Evolutionary conservation across 306 rosid genomes (phyloP).

Genomic region (Calophaca sinica): DNA sequence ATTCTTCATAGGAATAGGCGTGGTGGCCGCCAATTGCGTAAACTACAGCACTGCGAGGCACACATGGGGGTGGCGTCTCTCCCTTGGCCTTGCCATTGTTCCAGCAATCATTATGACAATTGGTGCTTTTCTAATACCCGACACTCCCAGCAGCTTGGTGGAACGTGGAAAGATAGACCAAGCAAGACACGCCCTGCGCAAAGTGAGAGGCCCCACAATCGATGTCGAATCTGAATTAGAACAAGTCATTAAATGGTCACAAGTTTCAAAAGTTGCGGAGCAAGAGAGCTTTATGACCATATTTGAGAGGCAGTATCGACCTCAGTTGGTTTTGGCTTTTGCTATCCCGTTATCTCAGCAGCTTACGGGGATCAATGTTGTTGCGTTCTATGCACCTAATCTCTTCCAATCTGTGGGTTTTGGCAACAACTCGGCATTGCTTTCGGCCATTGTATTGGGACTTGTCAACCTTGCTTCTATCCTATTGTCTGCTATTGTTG

Average conservation of each 20-base stretch:
- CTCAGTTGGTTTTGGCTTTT: constrained; percentile 64
- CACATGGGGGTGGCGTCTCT: constrained; percentile 70
- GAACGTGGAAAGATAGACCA: constrained; percentile 52
- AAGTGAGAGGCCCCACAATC: constrained; percentile 45
- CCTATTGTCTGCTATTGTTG: constrained; percentile 56
- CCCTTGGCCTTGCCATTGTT: constrained; percentile 64
- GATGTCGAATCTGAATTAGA: constrained; percentile 58
- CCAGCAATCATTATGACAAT: constrained; percentile 58
- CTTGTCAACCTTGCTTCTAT: constrained; percentile 59
- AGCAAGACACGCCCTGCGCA: constrained; percentile 53
- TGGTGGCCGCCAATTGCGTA: constrained; percentile 58
- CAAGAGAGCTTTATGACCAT: constrained; percentile 54
- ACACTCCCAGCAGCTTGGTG: constrained; percentile 68
- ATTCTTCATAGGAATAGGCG: constrained; percentile 64
- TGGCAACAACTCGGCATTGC: constrained; percentile 56
- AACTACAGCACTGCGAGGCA: constrained; percentile 57
- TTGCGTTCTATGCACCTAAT: constrained; percentile 73
- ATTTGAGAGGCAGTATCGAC: constrained; percentile 61
- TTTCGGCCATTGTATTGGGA: constrained; percentile 65
- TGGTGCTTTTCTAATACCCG: constrained; percentile 58
- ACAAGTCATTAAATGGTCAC: constrained; percentile 38
- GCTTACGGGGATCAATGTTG: constrained; percentile 63
- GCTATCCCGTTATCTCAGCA: constrained; percentile 70
- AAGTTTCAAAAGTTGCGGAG: constrained; percentile 27
- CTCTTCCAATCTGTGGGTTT: constrained; percentile 70